Base-by-base conservation (phyloP, 169 alveolate species). In the Theileria annulata region DNA sequence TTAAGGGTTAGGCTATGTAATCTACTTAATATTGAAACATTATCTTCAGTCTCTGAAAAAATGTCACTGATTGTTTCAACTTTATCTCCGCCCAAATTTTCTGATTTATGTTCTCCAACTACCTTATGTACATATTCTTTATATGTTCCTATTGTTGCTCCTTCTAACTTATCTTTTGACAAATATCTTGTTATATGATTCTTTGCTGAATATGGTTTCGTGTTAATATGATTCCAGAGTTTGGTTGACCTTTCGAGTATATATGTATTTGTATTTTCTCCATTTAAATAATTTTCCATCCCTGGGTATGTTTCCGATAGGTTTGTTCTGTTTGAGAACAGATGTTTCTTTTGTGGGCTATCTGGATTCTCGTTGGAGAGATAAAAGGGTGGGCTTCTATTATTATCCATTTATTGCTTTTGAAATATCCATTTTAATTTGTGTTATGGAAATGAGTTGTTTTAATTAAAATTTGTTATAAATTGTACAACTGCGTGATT, bases 161-260 rank as follows among this genome's bases (percentile, higher is more conserved):
- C 82, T 27, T 62, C 56, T 30, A 27, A 17, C 8, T 10, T 48
- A 0, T 71, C 23, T 23, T 37, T 67, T 35, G 58, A 28, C 59
- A 67, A 9, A 67, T 67, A 67, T 67, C 13, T 28, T 35, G 49
- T 9, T 8, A n/a, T 47, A 58, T 31, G 13, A n/a, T 31, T 35
- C 8, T 56, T 28, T 13, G 19, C 75, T 35, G 71, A 15, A 27
- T 30, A 49, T 0, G 69, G 70, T 51, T n/a, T 72, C 23, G 79
- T n/a, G 23, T 19, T 35, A 5, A 72, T 49, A 51, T 72, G 79
- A 72, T 72, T 72, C 79, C 79, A 72, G 33, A 72, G 42, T 9
- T 49, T 56, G 21, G 74, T 25, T 19, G 79, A 28, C 47, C 75
- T 72, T 49, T 72, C 77, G 15, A 42, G 42, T 35, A 66, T 21